A percentile compares a stretch with the other conserved stretches of the same genome.
phyloP scores from a whole-genome alignment of 371 early-diverging fungal genomes.

The Syncephalastrum racemosum region DNA sequence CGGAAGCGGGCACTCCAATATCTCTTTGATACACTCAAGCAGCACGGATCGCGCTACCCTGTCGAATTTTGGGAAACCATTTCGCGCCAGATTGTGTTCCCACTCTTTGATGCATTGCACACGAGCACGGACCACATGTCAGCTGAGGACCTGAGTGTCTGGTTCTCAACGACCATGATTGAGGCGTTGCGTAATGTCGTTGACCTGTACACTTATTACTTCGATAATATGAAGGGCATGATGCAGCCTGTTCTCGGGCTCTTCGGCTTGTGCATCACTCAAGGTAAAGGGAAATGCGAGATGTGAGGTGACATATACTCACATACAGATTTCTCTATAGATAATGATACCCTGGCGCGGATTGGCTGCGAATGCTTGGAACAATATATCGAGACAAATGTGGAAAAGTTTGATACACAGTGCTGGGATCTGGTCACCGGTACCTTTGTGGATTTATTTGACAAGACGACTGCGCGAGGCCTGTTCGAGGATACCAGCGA shows the following conservation, averaged over 20 bases:
- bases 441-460: conserved; percentile 69
- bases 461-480: conserved; percentile 79
- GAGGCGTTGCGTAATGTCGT: conserved; percentile 88
- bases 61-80: conserved; percentile 82
- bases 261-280: conserved; percentile 79
- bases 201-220: conserved; percentile 80
- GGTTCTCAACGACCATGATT: conserved; percentile 68
- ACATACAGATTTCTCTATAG: conserved; percentile 23
- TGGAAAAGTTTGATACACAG: conserved; percentile 59
- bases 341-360: conserved; percentile 87
- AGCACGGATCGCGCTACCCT: conserved; percentile 69
- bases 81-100: conserved; percentile 82
- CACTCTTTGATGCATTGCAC: conserved; percentile 85
- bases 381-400: conserved; percentile 82
- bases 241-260: conserved; percentile 80
- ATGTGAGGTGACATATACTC: background rate
- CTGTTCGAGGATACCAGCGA: conserved; percentile 66
- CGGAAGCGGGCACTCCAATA: conserved; percentile 83
- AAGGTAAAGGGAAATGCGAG: conserved; percentile 43
- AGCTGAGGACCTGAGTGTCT: conserved; percentile 52
- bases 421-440: conserved; percentile 75
- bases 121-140: conserved; percentile 32
- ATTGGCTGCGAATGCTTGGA: conserved; percentile 92
- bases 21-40: conserved; percentile 79
- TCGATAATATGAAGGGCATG: conserved; percentile 64